Base-by-base conservation (phyloP, 1,284 basidiomycete genomes). In the Hortiboletus rubellus region DNA sequence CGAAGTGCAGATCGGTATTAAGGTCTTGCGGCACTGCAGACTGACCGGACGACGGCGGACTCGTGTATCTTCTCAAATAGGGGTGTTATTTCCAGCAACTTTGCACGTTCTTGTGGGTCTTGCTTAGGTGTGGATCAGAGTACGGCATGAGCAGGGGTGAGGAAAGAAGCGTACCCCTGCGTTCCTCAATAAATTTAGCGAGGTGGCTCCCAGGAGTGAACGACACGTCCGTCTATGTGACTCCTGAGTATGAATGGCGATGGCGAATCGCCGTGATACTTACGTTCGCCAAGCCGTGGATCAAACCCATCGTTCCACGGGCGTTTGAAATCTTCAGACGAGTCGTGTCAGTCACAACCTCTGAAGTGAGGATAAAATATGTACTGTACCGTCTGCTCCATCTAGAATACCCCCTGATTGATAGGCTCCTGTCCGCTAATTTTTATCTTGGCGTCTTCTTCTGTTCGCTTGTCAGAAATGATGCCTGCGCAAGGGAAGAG, bases 241-340 rank as follows among this genome's bases (percentile, higher is more conserved):
- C 38, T 18, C 11, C 22, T 31, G 50, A 48, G 10, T 44, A 57
- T 51, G 58, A 55, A 47, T 50, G 49, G 46, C 34, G 24, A 34
- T 12, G 37, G 24, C 1, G 48, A 52, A 66, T 50, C 34, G 36
- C 54, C 18, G 61, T 45, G 57, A 31, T 5, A 70, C 83, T 62
- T 60, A 89, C 87, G 65, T 94, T 94, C 18, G 81, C 82, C 46
- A 94, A 69, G 5, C 91, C 84, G 68, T 96, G 94, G 14, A 96
- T 77, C 9, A 96, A 77, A 0, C 87, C 94, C 65, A 96, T 94
- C 0, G 93, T 94, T 3, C 94, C 94, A 66, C 94, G 96, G 0
- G 94, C 93, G 68, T 95, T 95, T 2, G 80, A 73, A 58, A 95
- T 94, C 91, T 93, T 58, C 34, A 46, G 22, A 48, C 24, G 27